Evolutionary conservation across 2,329 filamentous ascomycete species (phyloP), one percentile per base, ranked within the genome.

Genomic region (Arthrinium puccinioides): DNA sequence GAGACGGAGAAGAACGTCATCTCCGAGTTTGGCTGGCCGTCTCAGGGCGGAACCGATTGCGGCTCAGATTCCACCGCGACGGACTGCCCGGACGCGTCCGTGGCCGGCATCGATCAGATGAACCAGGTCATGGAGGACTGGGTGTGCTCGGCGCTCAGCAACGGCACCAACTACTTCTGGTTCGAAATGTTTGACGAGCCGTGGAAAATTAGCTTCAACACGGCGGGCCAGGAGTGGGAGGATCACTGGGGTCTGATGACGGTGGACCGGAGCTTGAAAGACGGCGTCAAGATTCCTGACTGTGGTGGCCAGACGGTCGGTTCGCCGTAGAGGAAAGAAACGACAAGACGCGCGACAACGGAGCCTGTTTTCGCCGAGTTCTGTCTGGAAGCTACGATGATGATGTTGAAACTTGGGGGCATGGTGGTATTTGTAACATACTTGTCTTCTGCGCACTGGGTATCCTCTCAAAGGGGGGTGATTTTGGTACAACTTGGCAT

Each of bases 171-270:
- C 48, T 97, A 94, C 59, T 96, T 96, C 56, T 97, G 90, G 90
- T 96, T 97, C 58, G 86, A 89, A 56, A 87, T 88, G 9, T 97
- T 96, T 57, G 90, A 97, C 56, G 90, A 97, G 69, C 88, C 88
- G 3, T 97, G 90, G 90, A 96, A 97, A 66, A 68, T 83, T 38
- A 54, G 61, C 14, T 95, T 80, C 64, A 83, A 96, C 58, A 68
- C 67, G 5, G 61, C 62, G 40, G 66, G 70, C 27, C 70, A 90
- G 64, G 72, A 84, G 36, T 96, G 89, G 89, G 90, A 97, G 66
- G 87, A 94, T 57, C 84, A 95, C 58, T 96, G 90, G 90, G 90
- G 92, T 9, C 64, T 97, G 11, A 81, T 97, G 78, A 87, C 94
- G 50, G 74, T 87, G 4, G 73, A 87, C 52, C 78, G 90, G 40